phyloP scores from a whole-genome alignment of 345 rosid genomes.

The Cardamine occulta region DNA sequence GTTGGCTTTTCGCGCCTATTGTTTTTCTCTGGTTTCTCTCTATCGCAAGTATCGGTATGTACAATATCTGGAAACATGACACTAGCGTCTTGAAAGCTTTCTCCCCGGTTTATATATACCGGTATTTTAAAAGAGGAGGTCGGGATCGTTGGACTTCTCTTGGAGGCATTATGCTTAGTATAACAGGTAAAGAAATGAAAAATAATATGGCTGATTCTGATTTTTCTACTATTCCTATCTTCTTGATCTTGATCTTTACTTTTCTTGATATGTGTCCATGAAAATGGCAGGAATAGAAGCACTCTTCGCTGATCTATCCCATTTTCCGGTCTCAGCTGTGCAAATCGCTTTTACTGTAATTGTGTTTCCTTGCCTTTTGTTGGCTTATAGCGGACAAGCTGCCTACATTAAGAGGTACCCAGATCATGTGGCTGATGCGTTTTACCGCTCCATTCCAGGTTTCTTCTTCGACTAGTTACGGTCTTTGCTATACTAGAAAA shows the following conservation, averaged over 20 bases:
- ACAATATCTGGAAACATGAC: slow-evolving; percentile 71
- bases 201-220: not conserved
- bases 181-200: slow-evolving; percentile 55
- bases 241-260: not conserved
- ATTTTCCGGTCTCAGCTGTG: slow-evolving; percentile 58
- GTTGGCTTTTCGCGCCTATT: slow-evolving; percentile 86
- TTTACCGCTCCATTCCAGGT: slow-evolving; percentile 81
- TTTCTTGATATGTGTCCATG: not conserved
- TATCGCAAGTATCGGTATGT: slow-evolving; percentile 76
- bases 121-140: slow-evolving; percentile 69
- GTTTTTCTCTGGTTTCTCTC: slow-evolving; percentile 83
- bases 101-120: slow-evolving; percentile 67
- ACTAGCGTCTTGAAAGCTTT: slow-evolving; percentile 77
- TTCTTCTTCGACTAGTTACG: not conserved
- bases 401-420: slow-evolving; percentile 78
- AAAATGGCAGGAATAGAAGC: slow-evolving; percentile 78
- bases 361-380: slow-evolving; percentile 80
- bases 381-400: slow-evolving; percentile 92
- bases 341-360: slow-evolving; percentile 74
- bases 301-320: slow-evolving; percentile 89
- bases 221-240: not conserved
- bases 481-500: not conserved
- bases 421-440: slow-evolving; percentile 59
- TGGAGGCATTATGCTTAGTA: slow-evolving; percentile 84
- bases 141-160: slow-evolving; percentile 77